phyloP scores from a whole-genome alignment of 2,329 filamentous ascomycete genomes.

The Botryotinia narcissicola region DNA sequence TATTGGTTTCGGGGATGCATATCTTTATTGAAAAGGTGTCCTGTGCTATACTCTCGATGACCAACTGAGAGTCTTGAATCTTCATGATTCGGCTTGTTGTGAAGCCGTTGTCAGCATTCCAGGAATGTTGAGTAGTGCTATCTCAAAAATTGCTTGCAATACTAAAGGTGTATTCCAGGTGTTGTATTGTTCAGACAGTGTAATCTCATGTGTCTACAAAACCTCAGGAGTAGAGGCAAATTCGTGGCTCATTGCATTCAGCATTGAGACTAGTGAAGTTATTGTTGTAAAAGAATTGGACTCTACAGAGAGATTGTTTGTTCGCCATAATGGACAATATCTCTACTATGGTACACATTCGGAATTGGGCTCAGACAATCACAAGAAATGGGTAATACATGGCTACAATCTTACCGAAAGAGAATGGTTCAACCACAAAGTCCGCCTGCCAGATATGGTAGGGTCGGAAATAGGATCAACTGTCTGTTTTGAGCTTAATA shows the following conservation, averaged over 20 bases:
- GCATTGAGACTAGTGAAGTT: constrained; percentile 43
- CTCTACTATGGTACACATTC: constrained; percentile 67
- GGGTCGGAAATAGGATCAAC: constrained; percentile 65
- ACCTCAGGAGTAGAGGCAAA: constrained; percentile 41
- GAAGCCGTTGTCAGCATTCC: constrained; percentile 59
- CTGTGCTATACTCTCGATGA: constrained; percentile 60
- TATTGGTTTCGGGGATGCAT: constrained; percentile 58
- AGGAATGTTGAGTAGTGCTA: constrained; percentile 40
- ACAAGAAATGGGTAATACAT: constrained; percentile 61
- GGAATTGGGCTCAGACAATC: constrained; percentile 50
- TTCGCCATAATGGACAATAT: constrained; percentile 59
- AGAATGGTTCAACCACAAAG: constrained; percentile 44
- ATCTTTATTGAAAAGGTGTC: constrained; percentile 61
- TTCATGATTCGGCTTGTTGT: constrained; percentile 47
- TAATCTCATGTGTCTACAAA: constrained; percentile 57
- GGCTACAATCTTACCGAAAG: constrained; percentile 48
- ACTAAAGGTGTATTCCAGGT: constrained; percentile 50
- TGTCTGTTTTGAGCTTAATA: constrained; percentile 69
- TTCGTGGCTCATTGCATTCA: constrained; percentile 55
- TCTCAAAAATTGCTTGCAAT: constrained; percentile 40
- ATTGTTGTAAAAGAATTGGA: constrained; percentile 44
- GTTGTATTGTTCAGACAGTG: constrained; percentile 55
- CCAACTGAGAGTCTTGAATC: constrained; percentile 56
- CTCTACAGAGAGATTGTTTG: constrained; percentile 59
- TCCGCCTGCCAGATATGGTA: constrained; percentile 57